Conservation (phyloP, 2,329 filamentous ascomycete genomes). For the Penicillium aurantiogriseum region DNA sequence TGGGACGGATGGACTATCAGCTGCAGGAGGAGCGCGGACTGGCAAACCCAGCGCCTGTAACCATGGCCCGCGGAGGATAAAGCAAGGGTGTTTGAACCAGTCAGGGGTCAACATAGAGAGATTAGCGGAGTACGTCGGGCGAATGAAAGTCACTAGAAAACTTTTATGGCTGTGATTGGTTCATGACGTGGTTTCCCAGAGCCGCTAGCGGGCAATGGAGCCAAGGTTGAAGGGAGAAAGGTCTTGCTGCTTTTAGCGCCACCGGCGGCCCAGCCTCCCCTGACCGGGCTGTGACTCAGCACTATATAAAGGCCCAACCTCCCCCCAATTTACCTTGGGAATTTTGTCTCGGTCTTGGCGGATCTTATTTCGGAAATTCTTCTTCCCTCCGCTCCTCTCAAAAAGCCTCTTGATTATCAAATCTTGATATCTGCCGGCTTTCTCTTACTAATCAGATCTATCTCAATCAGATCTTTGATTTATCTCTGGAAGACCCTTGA, state of each 20-base stretch:
- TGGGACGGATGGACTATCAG: constrained; percentile 24
- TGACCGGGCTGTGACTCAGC: constrained; percentile 37
- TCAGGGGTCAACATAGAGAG: constrained; percentile 8
- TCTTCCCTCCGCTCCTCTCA: constrained; percentile 24
- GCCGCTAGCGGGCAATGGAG: constrained; percentile 22
- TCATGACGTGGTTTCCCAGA: constrained; percentile 14
- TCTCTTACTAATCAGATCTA: constrained; percentile 22
- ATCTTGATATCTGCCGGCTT: constrained; percentile 18
- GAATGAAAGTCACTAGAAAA: background rate
- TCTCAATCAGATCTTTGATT: constrained; percentile 7
- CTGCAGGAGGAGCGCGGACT: constrained; percentile 33
- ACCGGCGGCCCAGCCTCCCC: constrained; percentile 38
- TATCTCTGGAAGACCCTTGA: constrained; percentile 2
- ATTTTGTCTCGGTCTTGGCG: constrained; percentile 43
- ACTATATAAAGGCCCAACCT: constrained; percentile 44
- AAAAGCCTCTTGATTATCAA: constrained; percentile 14
- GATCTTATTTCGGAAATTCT: constrained; percentile 33
- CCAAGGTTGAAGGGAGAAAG: constrained; percentile 31
- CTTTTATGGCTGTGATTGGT: constrained; percentile 2
- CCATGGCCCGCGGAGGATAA: constrained; percentile 29
- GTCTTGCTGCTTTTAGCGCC: constrained; percentile 40
- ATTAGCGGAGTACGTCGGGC: background rate
- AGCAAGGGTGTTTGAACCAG: constrained; percentile 26
- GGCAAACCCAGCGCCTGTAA: constrained; percentile 29
- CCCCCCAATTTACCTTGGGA: constrained; percentile 32